Conservation (phyloP, 805 yeast species). For the Lipomyces orientalis region DNA sequence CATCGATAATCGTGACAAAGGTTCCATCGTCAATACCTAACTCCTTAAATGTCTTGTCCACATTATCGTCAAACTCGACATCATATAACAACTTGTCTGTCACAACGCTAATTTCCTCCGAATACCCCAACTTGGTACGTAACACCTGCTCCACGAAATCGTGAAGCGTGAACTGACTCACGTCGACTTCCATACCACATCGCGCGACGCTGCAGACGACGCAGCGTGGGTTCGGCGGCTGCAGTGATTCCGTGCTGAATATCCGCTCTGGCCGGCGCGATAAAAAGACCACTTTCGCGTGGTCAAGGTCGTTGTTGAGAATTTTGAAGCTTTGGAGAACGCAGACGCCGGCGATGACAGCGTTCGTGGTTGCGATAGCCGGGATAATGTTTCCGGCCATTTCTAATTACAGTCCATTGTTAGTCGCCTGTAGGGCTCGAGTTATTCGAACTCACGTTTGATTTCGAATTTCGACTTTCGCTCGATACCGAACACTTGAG, state of each 20-base stretch:
- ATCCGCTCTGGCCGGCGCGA: constrained; percentile 65
- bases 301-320: constrained; percentile 44
- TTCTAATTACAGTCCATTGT: constrained; percentile 22
- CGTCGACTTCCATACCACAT: constrained; percentile 41
- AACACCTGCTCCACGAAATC: constrained; percentile 59
- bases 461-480: constrained; percentile 79
- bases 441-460: constrained; percentile 53
- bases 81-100: constrained; percentile 77
- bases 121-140: constrained; percentile 58
- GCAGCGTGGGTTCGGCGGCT: constrained; percentile 72
- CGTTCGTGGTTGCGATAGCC: constrained; percentile 97
- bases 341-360: constrained; percentile 89
- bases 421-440: background rate
- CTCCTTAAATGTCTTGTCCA: constrained; percentile 53
- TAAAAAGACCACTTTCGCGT: constrained; percentile 53
- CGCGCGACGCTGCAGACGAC: constrained; percentile 53
- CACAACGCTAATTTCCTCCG: constrained; percentile 60
- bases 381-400: constrained; percentile 98
- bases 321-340: constrained; percentile 72
- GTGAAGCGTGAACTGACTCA: constrained; percentile 49
- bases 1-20: constrained; percentile 75
- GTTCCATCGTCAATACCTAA: constrained; percentile 67
- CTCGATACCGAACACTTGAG: constrained; percentile 71
- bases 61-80: constrained; percentile 84
- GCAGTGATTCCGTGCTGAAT: constrained; percentile 65